These are phyloP conservation scores for Pseudogymnoascus sp. DNA, from an alignment of 2,329 filamentous ascomycete species.

Conservation along the genomic window DNA sequence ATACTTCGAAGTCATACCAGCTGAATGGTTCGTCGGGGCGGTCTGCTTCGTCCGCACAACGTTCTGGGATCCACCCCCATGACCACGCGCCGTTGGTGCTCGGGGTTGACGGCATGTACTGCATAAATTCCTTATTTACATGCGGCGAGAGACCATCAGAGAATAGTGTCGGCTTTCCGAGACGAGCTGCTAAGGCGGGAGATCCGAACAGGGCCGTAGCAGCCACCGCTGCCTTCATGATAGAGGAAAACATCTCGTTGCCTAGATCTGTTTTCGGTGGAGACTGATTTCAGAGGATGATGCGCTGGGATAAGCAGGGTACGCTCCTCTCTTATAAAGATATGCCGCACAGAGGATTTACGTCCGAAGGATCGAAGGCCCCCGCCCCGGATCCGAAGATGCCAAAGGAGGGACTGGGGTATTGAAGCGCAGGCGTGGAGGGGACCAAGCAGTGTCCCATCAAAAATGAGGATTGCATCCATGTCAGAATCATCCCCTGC, in stretches of 20 bases:
- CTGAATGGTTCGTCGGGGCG: conserved; percentile 6
- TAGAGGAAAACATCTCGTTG: conserved; percentile 1
- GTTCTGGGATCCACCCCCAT: conserved; percentile 1
- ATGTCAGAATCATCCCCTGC: background rate
- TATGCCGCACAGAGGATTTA: background rate
- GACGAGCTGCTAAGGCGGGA: background rate
- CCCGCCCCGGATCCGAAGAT: background rate
- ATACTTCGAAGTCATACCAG: conserved; percentile 21
- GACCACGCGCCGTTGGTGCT: background rate
- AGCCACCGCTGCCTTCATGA: background rate
- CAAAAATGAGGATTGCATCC: background rate
- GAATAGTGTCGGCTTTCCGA: conserved; percentile 5
- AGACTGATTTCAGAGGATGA: background rate
- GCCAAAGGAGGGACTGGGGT: background rate
- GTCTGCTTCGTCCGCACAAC: background rate
- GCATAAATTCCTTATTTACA: background rate
- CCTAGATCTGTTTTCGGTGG: background rate
- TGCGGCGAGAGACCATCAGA: background rate
- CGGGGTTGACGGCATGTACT: background rate
- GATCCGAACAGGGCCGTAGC: background rate
- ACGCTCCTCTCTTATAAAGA: background rate
- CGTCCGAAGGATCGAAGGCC: background rate
- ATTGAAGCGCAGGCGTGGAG: background rate
- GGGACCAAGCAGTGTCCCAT: background rate
- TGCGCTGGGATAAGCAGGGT: background rate